Evolutionary conservation across 345 rosid genomes (phyloP).

Genomic region (Gossypium stocksii): DNA sequence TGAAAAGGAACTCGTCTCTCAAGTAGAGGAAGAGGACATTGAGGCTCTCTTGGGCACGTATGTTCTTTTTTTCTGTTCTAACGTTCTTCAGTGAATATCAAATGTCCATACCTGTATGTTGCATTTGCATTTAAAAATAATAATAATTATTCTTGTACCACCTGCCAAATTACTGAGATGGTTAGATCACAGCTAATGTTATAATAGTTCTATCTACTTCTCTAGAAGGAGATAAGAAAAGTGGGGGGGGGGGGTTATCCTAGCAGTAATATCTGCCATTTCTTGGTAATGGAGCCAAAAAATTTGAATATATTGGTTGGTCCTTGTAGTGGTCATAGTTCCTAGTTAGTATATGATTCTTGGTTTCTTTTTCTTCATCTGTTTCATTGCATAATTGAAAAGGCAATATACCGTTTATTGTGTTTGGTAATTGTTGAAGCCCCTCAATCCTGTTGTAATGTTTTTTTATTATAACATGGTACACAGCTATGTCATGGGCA

Average conservation of each 20-base stretch:
- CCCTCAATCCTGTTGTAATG: conserved; percentile 3
- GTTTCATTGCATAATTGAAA: conserved; percentile 9
- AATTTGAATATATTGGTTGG: neutral
- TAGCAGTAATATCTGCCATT: neutral
- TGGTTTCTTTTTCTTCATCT: neutral
- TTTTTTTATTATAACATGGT: conserved; percentile 13
- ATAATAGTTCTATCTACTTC: conserved; percentile 3
- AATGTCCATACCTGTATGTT: neutral
- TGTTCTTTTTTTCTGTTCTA: conserved; percentile 27
- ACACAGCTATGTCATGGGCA: conserved; percentile 92
- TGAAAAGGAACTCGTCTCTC: conserved; percentile 93
- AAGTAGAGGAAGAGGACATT: conserved; percentile 80
- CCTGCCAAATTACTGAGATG: neutral
- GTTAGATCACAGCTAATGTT: neutral
- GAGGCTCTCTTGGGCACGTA: conserved; percentile 97
- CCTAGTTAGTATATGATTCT: neutral
- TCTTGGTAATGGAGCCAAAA: neutral
- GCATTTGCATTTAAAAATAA: neutral
- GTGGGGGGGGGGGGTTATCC: neutral
- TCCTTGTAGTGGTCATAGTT: neutral
- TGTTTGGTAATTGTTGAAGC: conserved; percentile 4
- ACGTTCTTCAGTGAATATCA: conserved; percentile 6
- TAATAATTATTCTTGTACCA: neutral
- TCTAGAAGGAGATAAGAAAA: neutral
- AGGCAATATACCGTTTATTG: neutral